Base-by-base conservation (phyloP, 2,329 filamentous ascomycete species). In the Xylaria sp. region DNA sequence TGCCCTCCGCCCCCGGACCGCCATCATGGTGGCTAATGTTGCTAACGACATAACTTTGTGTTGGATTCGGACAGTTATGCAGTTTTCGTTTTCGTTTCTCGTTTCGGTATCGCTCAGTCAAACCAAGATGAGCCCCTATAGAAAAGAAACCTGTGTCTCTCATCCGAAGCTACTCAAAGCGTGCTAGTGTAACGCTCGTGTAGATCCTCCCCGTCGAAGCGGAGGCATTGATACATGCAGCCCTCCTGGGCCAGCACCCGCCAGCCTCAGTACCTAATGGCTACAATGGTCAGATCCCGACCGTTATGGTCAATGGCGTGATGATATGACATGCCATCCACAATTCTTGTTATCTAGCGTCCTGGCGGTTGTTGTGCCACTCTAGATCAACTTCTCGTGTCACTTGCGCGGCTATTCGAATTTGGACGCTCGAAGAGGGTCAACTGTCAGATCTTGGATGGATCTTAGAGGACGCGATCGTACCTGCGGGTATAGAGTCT, bases 291-390 rank as follows among this genome's bases (percentile, higher is more conserved):
- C 31, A 51, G 19, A 45, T 35, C 54, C 56, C 55, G 43, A 57
- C 55, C 56, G 55, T 50, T 60, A 33, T 47, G 28, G 53, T 19
- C 19, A 49, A 23, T 47, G 25, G 46, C 53, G 25, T 38, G 35
- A 53, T 59, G 43, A 14, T 38, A 56, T 51, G 52, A 31, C 43
- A 56, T 46, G 52, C 23, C 43, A 47, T 42, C 45, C 56, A 57
- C 57, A 46, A 46, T 31, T 43, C 37, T 42, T 23, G 31, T 35
- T 9, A 51, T 25, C 21, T 3, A 19, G n/a, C 49, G 49, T 38
- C 33, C 35, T 46, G 28, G 11, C 60, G 42, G 55, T 53, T 65
- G 40, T 25, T 54, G 51, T 53, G 17, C 59, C 31, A 45, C 55
- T 55, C 63, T 38, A n/a, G 40, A 28, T 42, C n/a, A 19, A 12